Percentiles rank a stretch among this genome's conserved stretches.
Conservation (phyloP, 2,329 filamentous ascomycete genomes). For the Arthrocladium fulminans region DNA sequence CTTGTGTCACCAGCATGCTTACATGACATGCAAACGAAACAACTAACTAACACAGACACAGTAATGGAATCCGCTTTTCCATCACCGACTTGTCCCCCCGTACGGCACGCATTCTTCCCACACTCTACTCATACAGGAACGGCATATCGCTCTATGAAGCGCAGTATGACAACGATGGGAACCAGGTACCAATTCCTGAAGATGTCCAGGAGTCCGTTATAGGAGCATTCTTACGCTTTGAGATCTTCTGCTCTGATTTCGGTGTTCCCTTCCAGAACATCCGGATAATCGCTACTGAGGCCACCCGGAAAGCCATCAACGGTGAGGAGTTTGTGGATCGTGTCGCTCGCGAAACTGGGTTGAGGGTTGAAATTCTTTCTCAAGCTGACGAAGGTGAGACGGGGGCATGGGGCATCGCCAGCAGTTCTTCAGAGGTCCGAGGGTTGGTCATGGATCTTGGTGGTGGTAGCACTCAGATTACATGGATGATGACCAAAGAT, state of each 20-base stretch:
- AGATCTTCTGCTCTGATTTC: constrained; percentile 59
- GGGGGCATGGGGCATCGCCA: constrained; percentile 73
- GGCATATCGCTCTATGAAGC: constrained; percentile 83
- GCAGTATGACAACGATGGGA: constrained; percentile 34
- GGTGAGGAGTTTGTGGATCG: constrained; percentile 56
- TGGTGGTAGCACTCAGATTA: constrained; percentile 59
- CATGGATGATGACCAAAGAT: constrained; percentile 50
- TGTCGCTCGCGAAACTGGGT: constrained; percentile 55
- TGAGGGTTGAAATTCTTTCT: constrained; percentile 61
- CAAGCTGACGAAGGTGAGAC: constrained; percentile 75
- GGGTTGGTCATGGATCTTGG: constrained; percentile 73
- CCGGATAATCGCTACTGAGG: constrained; percentile 78
- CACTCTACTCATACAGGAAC: constrained; percentile 66
- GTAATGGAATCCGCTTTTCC: constrained; percentile 89
- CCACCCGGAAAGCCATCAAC: constrained; percentile 72
- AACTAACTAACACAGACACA: constrained; percentile 11
- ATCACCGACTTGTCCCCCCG: constrained; percentile 69
- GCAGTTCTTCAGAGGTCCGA: constrained; percentile 57
- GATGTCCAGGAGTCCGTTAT: constrained; percentile 58
- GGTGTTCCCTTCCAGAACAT: constrained; percentile 56
- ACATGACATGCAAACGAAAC: neutral
- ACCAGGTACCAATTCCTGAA: constrained; percentile 45
- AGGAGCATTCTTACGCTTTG: constrained; percentile 59
- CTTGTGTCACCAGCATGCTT: neutral
- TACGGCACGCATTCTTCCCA: constrained; percentile 61